phyloP scores from a whole-genome alignment of 1,284 basidiomycete species.

The Ustilago esculenta region DNA sequence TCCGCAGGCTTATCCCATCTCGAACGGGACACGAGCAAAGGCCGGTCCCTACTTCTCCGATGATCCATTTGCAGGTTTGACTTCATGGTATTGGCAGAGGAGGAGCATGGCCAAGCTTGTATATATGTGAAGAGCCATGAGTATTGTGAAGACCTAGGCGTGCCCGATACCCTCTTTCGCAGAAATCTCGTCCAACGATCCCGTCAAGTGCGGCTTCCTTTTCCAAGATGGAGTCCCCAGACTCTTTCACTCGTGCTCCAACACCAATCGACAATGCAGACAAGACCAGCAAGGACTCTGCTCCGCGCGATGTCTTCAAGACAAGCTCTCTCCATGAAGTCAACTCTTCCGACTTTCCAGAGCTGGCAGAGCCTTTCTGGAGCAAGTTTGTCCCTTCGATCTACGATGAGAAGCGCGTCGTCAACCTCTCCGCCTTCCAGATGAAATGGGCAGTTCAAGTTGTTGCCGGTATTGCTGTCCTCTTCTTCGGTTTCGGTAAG shows the following conservation, averaged over 20 bases:
- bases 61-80: too few relatives aligned
- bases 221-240: conserved; percentile 21
- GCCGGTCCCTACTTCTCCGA: too few relatives aligned
- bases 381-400: conserved; percentile 20
- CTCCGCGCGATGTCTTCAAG: conserved; percentile 4
- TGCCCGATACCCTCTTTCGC: too few relatives aligned
- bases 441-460: conserved; percentile 40
- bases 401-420: conserved; percentile 27
- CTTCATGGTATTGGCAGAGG: too few relatives aligned
- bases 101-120: too few relatives aligned
- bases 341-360: conserved; percentile 18
- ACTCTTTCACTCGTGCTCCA: conserved; percentile 15
- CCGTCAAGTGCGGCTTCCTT: too few relatives aligned
- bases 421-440: conserved; percentile 22
- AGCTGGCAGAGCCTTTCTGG: conserved; percentile 24
- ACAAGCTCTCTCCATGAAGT: conserved; percentile 5
- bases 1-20: background rate
- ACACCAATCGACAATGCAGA: conserved; percentile 8
- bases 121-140: too few relatives aligned
- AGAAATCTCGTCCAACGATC: too few relatives aligned
- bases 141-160: too few relatives aligned
- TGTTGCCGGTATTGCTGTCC: conserved; percentile 27
- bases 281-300: conserved; percentile 12
- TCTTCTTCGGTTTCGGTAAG: conserved; percentile 29
- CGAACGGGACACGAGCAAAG: too few relatives aligned